A percentile compares a stretch with the other conserved stretches of the same genome.
Conservation (phyloP, 768 basidiomycete species). For the Dacryopinax primogenitus region DNA sequence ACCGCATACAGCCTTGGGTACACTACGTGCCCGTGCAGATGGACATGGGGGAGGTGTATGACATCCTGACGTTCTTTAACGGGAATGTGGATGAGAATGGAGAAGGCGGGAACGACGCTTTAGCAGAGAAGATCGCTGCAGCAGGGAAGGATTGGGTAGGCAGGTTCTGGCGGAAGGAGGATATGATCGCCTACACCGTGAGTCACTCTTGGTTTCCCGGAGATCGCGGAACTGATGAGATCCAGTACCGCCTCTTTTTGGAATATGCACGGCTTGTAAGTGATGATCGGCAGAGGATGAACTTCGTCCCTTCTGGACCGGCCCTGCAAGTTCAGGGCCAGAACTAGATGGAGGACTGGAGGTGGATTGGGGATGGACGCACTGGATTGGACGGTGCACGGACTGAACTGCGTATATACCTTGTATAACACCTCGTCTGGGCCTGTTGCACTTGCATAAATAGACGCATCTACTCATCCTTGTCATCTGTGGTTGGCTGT, state of each 20-base stretch:
- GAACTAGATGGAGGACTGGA: background rate
- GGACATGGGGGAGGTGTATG: conserved; percentile 29
- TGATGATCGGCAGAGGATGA: conserved; percentile 15
- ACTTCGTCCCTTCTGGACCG: conserved; percentile 2
- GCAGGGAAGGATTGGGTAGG: conserved; percentile 28
- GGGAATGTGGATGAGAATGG: conserved; percentile 20
- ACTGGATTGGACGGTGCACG: too few species aligned
- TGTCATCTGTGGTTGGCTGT: too few species aligned
- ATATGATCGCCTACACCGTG: conserved; percentile 28
- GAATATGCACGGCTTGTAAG: conserved; percentile 23
- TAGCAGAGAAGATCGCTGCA: conserved; percentile 28
- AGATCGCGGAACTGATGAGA: background rate
- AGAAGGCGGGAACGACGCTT: conserved; percentile 24
- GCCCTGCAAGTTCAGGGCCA: background rate
- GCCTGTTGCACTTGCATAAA: too few species aligned
- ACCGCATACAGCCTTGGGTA: conserved; percentile 15
- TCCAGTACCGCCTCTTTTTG: conserved; percentile 20
- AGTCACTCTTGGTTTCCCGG: conserved; percentile 14
- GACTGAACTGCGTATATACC: too few species aligned
- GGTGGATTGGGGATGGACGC: background rate
- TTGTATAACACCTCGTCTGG: too few species aligned
- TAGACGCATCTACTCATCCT: too few species aligned
- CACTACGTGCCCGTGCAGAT: conserved; percentile 25
- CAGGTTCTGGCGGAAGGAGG: conserved; percentile 26
- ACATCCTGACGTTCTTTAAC: conserved; percentile 20